Base-by-base conservation (phyloP, 2,329 filamentous ascomycete genomes). In the Trichophyton simii region DNA sequence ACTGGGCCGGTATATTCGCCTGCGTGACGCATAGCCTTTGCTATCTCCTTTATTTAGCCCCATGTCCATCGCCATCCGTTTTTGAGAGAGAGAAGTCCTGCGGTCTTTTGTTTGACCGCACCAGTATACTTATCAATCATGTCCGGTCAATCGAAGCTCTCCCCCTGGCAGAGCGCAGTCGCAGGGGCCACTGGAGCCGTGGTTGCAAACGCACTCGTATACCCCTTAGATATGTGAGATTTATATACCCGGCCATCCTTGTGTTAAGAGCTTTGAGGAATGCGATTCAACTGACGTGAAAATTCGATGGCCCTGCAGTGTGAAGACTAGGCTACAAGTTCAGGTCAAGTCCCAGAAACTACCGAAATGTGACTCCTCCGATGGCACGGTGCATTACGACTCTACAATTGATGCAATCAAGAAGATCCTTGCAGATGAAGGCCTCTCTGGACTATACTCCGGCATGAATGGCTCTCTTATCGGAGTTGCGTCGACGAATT, bases 401-500 rank as follows among this genome's bases (percentile, higher is more conserved):
- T 92, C 89, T 59, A 92, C 91, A 8, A 81, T 90, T 78, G 90
- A 99, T 75, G 94, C 94, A 34, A 86, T 99, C 65, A 81, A 80
- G 63, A 91, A 90, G 71, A 97, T 99, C 66, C 76, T 88, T 41
- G 82, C 85, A 61, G 85, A 85, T 60, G 94, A 99, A 67, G 94
- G 94, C 36, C 61, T 94, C 7, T 70, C 79, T 55, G 94, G 94
- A 5, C 83, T 99, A 6, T 99, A 99, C 70, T 85, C 88, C 59
- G 94, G 94, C 63, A 91, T 99, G 73, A 82, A 84, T 63, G 91
- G 92, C 58, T 85, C 91, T 3, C 79, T 99, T 18, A 78, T 97
- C 59, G 94, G 94, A 60, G 94, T 99, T 41, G 92, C 91, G 1
- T 96, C 91, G 28, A 97, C 92, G 59, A 99, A 99, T 75, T 99